Conservation (phyloP, 306 rosid genomes). For the Corylus avellana region DNA sequence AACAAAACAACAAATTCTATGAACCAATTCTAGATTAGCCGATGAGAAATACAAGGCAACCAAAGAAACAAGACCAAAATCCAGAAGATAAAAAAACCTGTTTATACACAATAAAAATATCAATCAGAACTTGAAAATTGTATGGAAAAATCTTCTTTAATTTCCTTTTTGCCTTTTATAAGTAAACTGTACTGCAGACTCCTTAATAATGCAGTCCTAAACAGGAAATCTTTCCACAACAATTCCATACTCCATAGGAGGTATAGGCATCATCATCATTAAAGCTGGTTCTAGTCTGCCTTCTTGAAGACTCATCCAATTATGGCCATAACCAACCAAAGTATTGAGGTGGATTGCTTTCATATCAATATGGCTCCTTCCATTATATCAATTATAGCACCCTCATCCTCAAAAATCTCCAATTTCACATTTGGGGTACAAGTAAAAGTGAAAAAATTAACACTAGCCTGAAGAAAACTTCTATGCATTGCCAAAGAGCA, state of each 20-base stretch:
- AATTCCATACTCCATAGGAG: neutral
- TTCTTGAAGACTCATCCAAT: neutral
- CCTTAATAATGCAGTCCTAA: neutral
- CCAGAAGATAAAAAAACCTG: neutral
- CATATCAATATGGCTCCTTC: neutral
- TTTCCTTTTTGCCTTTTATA: neutral
- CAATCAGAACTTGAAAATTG: neutral
- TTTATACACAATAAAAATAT: neutral
- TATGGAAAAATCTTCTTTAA: neutral
- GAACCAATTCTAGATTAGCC: neutral
- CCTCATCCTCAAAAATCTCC: neutral
- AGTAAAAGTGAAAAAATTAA: no score
- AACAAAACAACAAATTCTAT: neutral
- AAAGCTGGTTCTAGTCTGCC: neutral
- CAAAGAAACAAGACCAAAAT: neutral
- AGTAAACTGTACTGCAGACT: neutral
- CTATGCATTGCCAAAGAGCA: constrained; percentile 2
- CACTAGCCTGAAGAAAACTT: neutral
- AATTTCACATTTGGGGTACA: neutral
- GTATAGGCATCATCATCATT: neutral
- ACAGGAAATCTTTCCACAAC: neutral
- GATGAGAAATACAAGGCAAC: neutral
- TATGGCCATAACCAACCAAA: neutral
- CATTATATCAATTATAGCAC: neutral
- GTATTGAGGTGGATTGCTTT: neutral